These are phyloP conservation scores for Suillus occidentalis DNA, from an alignment of 768 basidiomycete genomes.

Conservation along the genomic window DNA sequence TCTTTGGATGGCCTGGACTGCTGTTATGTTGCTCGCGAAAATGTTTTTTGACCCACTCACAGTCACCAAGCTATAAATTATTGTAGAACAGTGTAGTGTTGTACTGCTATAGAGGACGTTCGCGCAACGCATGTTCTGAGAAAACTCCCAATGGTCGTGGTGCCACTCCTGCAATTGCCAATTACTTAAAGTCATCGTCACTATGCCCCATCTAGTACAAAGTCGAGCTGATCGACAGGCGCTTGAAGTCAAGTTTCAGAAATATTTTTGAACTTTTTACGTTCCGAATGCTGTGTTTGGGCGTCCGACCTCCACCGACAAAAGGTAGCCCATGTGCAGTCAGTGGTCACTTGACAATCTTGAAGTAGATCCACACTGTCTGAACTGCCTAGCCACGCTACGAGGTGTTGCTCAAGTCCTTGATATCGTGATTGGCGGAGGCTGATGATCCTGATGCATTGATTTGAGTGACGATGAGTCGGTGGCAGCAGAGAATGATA, in stretches of 20 bases:
- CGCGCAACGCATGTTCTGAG: neutral
- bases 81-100: neutral
- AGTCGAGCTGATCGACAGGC: neutral
- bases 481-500: neutral
- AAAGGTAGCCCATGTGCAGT: neutral
- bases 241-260: neutral
- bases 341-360: too few relatives aligned
- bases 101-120: neutral
- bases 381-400: too few relatives aligned
- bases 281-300: neutral
- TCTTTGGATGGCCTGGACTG: neutral
- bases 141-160: neutral
- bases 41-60: neutral
- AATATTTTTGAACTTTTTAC: neutral
- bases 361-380: neutral
- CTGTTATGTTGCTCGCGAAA: neutral
- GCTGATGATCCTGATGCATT: too few relatives aligned
- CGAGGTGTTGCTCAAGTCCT: neutral
- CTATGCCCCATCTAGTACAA: neutral
- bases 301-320: neutral
- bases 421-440: neutral
- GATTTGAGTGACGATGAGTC: neutral
- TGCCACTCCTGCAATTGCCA: neutral
- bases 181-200: neutral
- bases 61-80: neutral